Evolutionary conservation across 2,329 filamentous ascomycete genomes (phyloP).

Genomic region (Fusarium sp.): DNA sequence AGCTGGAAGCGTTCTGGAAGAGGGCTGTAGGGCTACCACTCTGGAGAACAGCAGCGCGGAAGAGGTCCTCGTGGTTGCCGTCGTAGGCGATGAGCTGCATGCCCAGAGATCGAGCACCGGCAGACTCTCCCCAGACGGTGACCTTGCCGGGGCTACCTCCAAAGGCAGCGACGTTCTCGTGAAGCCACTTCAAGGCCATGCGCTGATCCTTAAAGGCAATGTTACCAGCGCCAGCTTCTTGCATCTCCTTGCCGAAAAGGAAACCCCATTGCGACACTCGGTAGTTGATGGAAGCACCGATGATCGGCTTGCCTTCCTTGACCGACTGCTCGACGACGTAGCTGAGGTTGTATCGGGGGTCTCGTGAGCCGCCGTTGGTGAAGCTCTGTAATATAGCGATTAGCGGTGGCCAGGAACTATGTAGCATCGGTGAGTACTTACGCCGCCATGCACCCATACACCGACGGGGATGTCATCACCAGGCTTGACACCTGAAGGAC

Average conservation of each 20-base stretch:
- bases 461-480: slow-evolving; percentile 63
- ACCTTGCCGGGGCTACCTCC: slow-evolving; percentile 60
- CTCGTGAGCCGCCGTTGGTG: slow-evolving; percentile 39
- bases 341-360: slow-evolving; percentile 67
- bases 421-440: slow-evolving; percentile 14
- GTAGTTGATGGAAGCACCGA: slow-evolving; percentile 64
- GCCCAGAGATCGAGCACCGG: slow-evolving; percentile 62
- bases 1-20: slow-evolving; percentile 34
- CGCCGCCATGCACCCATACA: slow-evolving; percentile 67
- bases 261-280: slow-evolving; percentile 64
- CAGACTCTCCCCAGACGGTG: slow-evolving; percentile 65
- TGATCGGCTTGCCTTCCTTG: slow-evolving; percentile 59
- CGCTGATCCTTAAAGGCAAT: slow-evolving; percentile 63
- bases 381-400: slow-evolving; percentile 36
- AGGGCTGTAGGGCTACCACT: slow-evolving; percentile 55
- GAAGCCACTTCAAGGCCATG: slow-evolving; percentile 61
- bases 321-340: slow-evolving; percentile 65
- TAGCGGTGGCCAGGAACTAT: background rate
- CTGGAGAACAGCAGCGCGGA: slow-evolving; percentile 63
- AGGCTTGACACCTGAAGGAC: slow-evolving; percentile 42
- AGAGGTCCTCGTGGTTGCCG: slow-evolving; percentile 64
- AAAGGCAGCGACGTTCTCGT: slow-evolving; percentile 62
- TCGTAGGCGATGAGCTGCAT: slow-evolving; percentile 63
- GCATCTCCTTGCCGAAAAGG: slow-evolving; percentile 57
- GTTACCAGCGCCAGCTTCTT: slow-evolving; percentile 59